A percentile compares a stretch with the other conserved stretches of the same genome.
Conservation (phyloP, 352 stramenopile species). For the Globisporangium splendens region DNA sequence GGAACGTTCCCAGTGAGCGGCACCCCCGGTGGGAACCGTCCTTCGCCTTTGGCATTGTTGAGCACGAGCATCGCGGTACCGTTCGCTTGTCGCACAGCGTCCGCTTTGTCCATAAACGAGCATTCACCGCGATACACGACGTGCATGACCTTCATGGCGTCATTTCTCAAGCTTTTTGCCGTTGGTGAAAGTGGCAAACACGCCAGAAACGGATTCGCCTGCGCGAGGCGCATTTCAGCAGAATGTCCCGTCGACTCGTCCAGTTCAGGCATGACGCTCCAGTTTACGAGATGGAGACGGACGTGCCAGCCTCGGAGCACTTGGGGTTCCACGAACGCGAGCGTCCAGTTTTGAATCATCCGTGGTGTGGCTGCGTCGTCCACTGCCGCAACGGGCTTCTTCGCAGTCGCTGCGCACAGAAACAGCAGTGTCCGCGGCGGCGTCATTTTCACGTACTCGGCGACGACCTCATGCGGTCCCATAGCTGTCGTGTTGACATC, state of each 20-base stretch:
- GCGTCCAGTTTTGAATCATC: slow-evolving; percentile 45
- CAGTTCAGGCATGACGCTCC: slow-evolving; percentile 37
- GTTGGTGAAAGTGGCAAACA: slow-evolving; percentile 23
- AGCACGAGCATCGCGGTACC: slow-evolving; percentile 46
- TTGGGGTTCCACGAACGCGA: slow-evolving; percentile 37
- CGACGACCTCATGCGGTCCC: slow-evolving; percentile 44
- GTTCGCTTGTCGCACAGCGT: slow-evolving; percentile 24
- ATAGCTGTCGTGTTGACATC: slow-evolving; percentile 59
- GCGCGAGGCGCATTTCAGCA: slow-evolving; percentile 20
- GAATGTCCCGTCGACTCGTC: slow-evolving; percentile 11
- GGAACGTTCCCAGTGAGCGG: slow-evolving; percentile 24
- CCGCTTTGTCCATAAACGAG: slow-evolving; percentile 68
- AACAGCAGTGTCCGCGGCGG: slow-evolving; percentile 56
- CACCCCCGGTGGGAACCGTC: slow-evolving; percentile 41
- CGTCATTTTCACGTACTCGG: slow-evolving; percentile 39
- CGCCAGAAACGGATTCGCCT: slow-evolving; percentile 36
- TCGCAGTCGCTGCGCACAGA: slow-evolving; percentile 17
- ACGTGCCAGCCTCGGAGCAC: slow-evolving; percentile 50
- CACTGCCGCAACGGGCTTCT: slow-evolving; percentile 13
- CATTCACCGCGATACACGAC: slow-evolving; percentile 55
- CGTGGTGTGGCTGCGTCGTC: neutral
- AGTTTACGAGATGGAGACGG: slow-evolving; percentile 52
- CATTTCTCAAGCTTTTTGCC: neutral
- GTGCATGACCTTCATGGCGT: slow-evolving; percentile 14
- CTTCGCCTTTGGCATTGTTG: slow-evolving; percentile 62